Conservation (phyloP, 1,139 yeast species). For the Taiozyma sp. region DNA sequence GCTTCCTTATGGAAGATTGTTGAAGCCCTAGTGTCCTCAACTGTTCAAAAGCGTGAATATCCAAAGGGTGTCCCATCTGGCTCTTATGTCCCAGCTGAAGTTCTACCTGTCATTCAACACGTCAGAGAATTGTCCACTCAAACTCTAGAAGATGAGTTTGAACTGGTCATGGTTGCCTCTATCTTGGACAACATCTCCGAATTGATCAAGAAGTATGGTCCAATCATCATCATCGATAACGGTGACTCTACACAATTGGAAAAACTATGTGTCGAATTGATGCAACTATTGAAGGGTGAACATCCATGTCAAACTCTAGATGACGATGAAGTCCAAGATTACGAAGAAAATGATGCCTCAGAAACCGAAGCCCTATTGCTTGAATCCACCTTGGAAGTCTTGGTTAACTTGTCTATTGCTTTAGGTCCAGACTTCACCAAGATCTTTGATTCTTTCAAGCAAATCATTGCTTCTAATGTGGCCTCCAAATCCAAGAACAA, state of each 20-base stretch:
- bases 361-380: conserved; percentile 84
- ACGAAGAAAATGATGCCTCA: conserved; percentile 60
- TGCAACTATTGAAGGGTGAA: conserved; percentile 68
- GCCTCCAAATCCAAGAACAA: conserved; percentile 63
- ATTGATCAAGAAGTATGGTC: conserved; percentile 66
- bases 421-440: conserved; percentile 71
- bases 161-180: conserved; percentile 72
- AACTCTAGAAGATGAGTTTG: conserved; percentile 72
- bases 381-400: conserved; percentile 82
- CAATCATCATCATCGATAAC: conserved; percentile 56
- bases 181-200: conserved; percentile 73
- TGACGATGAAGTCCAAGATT: conserved; percentile 45
- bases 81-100: conserved; percentile 51
- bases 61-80: conserved; percentile 71
- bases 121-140: conserved; percentile 64
- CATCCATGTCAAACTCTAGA: conserved; percentile 76
- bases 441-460: conserved; percentile 70
- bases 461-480: conserved; percentile 53
- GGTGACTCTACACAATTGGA: conserved; percentile 60
- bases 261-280: conserved; percentile 60
- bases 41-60: conserved; percentile 45
- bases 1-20: conserved; percentile 79
- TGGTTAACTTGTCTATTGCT: conserved; percentile 68
- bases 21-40: conserved; percentile 60
- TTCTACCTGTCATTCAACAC: conserved; percentile 54